Evolutionary conservation across 2,329 filamentous ascomycete genomes (phyloP).

Genomic region (Cladosporium sp.): DNA sequence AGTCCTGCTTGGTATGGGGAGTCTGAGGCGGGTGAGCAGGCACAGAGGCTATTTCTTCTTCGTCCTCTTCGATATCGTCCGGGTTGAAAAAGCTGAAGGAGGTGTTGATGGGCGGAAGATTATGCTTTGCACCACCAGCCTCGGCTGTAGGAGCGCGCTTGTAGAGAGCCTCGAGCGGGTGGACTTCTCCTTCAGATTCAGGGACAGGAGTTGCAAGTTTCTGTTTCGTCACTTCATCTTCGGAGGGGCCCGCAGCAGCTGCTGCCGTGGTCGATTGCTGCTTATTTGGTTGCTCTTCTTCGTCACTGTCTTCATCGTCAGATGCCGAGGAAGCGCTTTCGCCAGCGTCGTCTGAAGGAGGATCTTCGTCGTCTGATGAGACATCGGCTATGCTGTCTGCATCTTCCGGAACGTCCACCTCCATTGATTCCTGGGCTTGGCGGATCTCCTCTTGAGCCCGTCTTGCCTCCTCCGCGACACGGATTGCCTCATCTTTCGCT

Average conservation of each 20-base stretch:
- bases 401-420: slow-evolving; percentile 2
- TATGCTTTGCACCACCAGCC: slow-evolving; percentile 32
- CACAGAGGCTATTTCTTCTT: slow-evolving; percentile 22
- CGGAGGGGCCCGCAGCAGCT: background rate
- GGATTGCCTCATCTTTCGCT: slow-evolving; percentile 18
- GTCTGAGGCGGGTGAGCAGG: slow-evolving; percentile 56
- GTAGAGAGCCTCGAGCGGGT: slow-evolving; percentile 88
- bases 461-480: background rate
- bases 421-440: background rate
- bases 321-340: slow-evolving; percentile 3
- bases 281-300: slow-evolving; percentile 7
- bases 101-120: slow-evolving; percentile 40
- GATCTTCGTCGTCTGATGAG: slow-evolving; percentile 13
- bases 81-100: slow-evolving; percentile 72
- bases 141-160: slow-evolving; percentile 55
- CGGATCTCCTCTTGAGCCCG: background rate
- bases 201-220: background rate
- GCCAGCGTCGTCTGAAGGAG: background rate
- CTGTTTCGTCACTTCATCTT: background rate
- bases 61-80: slow-evolving; percentile 36
- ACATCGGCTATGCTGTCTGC: slow-evolving; percentile 12
- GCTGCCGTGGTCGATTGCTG: background rate
- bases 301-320: slow-evolving; percentile 4
- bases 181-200: slow-evolving; percentile 43
- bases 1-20: slow-evolving; percentile 73